Conservation (phyloP, 2,329 filamentous ascomycete genomes). For the Exophiala alcalophila region DNA sequence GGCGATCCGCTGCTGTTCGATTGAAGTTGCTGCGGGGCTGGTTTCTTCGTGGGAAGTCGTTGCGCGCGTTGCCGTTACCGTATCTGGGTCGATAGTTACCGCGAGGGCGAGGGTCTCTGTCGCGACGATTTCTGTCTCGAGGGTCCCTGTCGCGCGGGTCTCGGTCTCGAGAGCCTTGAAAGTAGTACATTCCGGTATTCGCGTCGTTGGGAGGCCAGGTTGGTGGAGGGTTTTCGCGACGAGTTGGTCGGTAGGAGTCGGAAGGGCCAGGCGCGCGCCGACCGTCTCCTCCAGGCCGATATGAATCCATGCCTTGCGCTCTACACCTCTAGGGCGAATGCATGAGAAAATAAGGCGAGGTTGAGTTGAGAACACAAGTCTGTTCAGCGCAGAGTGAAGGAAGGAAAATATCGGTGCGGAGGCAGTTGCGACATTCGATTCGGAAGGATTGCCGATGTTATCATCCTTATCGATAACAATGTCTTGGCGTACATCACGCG, state of each 20-base stretch:
- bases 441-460: too few species aligned
- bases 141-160: too few species aligned
- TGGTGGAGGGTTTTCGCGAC: constrained; percentile 7
- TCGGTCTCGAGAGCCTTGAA: constrained; percentile 19
- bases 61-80: constrained; percentile 3
- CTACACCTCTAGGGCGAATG: too few species aligned
- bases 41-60: constrained; percentile 7
- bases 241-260: constrained; percentile 16
- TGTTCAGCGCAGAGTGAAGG: too few species aligned
- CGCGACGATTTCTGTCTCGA: too few species aligned
- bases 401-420: too few species aligned
- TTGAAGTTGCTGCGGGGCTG: neutral
- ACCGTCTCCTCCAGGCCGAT: constrained; percentile 5
- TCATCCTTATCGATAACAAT: too few species aligned
- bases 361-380: too few species aligned
- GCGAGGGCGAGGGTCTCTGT: constrained; percentile 2
- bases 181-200: constrained; percentile 21
- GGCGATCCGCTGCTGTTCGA: constrained; percentile 18
- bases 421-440: too few species aligned
- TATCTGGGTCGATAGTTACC: constrained; percentile 6
- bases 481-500: too few species aligned
- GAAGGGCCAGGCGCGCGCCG: too few species aligned
- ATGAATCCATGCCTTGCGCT: constrained; percentile 14
- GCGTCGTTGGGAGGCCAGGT: constrained; percentile 4
- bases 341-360: too few species aligned